Conservation (phyloP, 164 flowering plant species). For the Vitis vinifera region DNA sequence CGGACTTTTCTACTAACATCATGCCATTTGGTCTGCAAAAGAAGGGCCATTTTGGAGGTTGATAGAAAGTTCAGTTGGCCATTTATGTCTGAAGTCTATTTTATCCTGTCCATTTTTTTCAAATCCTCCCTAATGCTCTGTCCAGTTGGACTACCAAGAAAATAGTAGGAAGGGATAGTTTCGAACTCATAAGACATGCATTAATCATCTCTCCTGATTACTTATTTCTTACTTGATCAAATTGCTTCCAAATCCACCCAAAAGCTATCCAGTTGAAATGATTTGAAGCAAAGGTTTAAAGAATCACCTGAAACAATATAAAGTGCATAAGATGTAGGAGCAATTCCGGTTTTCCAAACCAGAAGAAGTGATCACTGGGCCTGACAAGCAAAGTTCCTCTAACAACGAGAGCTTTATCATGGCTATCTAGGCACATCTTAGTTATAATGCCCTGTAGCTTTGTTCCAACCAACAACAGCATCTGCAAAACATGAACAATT, state of each 20-base stretch:
- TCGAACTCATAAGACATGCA: too few relatives aligned
- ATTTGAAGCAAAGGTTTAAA: not conserved
- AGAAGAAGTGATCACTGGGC: conserved; percentile 45
- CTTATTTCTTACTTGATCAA: too few relatives aligned
- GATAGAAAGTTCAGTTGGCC: too few relatives aligned
- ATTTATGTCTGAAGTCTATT: too few relatives aligned
- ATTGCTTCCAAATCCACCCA: not conserved
- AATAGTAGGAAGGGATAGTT: too few relatives aligned
- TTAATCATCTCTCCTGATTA: too few relatives aligned
- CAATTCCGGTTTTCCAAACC: conserved; percentile 48
- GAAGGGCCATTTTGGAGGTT: too few relatives aligned
- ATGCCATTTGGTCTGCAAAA: too few relatives aligned
- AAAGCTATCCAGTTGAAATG: not conserved
- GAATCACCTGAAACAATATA: conserved; percentile 57
- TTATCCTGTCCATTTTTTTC: too few relatives aligned
- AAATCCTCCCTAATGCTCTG: too few relatives aligned
- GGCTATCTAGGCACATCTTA: conserved; percentile 39
- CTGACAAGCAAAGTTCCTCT: conserved; percentile 46
- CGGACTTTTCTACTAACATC: too few relatives aligned
- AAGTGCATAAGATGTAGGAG: conserved; percentile 60
- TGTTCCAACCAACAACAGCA: conserved; percentile 58
- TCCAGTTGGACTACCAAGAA: too few relatives aligned
- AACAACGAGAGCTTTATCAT: conserved; percentile 34
- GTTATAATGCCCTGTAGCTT: conserved; percentile 55
- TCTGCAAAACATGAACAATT: conserved; percentile 23